Base-by-base conservation (phyloP, 2,329 filamentous ascomycete genomes). In the Macroventuria anomochaeta region DNA sequence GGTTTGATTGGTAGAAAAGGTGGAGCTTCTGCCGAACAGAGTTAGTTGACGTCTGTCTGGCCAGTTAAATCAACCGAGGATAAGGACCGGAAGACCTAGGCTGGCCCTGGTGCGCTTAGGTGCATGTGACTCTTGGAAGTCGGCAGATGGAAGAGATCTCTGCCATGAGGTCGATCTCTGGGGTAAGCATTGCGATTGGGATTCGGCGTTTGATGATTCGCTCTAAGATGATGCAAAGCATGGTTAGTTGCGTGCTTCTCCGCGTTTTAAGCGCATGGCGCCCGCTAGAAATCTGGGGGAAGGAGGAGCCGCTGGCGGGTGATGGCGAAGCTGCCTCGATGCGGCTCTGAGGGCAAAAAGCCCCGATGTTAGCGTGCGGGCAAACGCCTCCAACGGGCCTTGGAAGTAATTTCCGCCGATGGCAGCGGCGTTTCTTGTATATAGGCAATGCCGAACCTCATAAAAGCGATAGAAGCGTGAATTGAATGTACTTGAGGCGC, bases 181-280 rank as follows among this genome's bases (percentile, higher is more conserved):
- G 48, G 41, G 48, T 44, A 39, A 48, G 31, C 38, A 26, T 7
- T n/a, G 29, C 28, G 50, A 47, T 53, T 42, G 50, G 50, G 42
- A 41, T 43, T 53, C 43, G 43, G 43, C 23, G 20, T 28, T 32
- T 47, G 50, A 47, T 43, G 43, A 43, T 53, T 29, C 15, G 44
- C 51, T 26, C 28, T 32, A 39, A 20, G 34, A 37, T 28, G 31
- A 34, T 28, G 29, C 34, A 23, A 33, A 54, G 38, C 40, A 53
- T 29, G 38, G 32, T 48, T 43, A 48, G 50, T 15, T 53, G 39
- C 50, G 48, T 48, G 51, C 40, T 54, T 54, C 51, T 54, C 51
- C 51, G 34, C 44, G 34, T 54, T 54, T 41, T 48, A 18, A 38
- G 36, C 39, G 33, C 51, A 44, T 54, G 51, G 51, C 44, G 51